These are phyloP conservation scores for Sporodiniella umbellata DNA, from an alignment of 371 early-diverging fungal genomes.

Conservation along the genomic window DNA sequence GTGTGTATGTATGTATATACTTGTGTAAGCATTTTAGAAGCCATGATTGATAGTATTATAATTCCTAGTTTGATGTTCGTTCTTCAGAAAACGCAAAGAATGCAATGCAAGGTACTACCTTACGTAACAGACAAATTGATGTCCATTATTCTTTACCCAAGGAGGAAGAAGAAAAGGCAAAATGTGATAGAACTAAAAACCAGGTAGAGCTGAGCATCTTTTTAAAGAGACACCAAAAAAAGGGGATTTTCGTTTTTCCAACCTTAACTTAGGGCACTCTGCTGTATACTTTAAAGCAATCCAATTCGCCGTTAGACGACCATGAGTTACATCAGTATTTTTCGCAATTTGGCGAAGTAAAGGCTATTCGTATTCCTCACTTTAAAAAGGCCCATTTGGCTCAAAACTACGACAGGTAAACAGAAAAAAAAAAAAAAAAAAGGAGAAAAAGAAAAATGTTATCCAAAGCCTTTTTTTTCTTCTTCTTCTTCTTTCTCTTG, in stretches of 20 bases:
- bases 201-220: slow-evolving; percentile 28
- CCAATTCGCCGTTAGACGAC: slow-evolving; percentile 33
- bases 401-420: slow-evolving; percentile 14
- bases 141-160: slow-evolving; percentile 61
- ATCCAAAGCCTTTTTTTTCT: no score
- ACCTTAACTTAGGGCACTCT: slow-evolving; percentile 45
- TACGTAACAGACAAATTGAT: slow-evolving; percentile 48
- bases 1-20: no score
- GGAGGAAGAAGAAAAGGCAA: slow-evolving; percentile 42
- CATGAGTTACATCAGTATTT: slow-evolving; percentile 38
- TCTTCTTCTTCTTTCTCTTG: not conserved
- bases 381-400: slow-evolving; percentile 23
- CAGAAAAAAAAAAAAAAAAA: not conserved
- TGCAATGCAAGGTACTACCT: slow-evolving; percentile 33
- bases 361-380: slow-evolving; percentile 40
- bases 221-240: no score
- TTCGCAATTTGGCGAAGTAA: slow-evolving; percentile 46
- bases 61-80: slow-evolving; percentile 57
- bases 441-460: no score
- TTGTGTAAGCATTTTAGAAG: no score
- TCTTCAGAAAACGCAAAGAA: slow-evolving; percentile 46
- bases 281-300: slow-evolving; percentile 41
- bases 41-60: no score
- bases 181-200: slow-evolving; percentile 51
- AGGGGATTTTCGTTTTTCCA: no score